These are phyloP conservation scores for Phytopythium aichiense DNA, from an alignment of 352 stramenopile genomes.

Conservation along the genomic window DNA sequence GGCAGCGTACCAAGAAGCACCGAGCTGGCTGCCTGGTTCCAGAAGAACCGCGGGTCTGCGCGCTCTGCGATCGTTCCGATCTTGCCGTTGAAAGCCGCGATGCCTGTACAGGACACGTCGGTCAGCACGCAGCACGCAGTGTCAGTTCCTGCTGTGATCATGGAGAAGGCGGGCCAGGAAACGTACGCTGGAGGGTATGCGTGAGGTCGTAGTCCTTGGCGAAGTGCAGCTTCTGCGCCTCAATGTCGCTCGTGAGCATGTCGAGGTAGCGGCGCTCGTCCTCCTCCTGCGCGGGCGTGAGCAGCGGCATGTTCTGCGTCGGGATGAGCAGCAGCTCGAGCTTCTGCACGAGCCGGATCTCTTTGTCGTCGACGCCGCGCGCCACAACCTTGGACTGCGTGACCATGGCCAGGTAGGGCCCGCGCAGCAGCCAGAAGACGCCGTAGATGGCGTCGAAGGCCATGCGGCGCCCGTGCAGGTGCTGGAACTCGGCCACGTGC, in stretches of 20 bases:
- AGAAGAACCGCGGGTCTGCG: constrained; percentile 91
- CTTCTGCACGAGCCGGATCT: constrained; percentile 53
- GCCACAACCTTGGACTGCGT: constrained; percentile 61
- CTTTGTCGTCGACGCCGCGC: constrained; percentile 39
- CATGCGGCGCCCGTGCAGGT: constrained; percentile 71
- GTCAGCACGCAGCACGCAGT: background rate
- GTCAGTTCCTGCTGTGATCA: background rate
- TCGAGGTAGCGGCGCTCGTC: constrained; percentile 57
- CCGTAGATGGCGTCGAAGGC: constrained; percentile 78
- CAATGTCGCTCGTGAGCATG: constrained; percentile 58
- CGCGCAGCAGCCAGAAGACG: constrained; percentile 64
- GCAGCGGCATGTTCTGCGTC: constrained; percentile 46
- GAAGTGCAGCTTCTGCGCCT: constrained; percentile 68
- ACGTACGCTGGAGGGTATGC: constrained; percentile 69
- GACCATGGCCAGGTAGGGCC: constrained; percentile 67
- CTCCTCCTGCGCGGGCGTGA: constrained; percentile 47
- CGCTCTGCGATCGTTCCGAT: constrained; percentile 52
- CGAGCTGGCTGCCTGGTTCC: constrained; percentile 82
- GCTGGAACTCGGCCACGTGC: constrained; percentile 52
- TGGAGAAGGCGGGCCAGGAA: background rate
- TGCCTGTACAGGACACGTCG: constrained; percentile 22
- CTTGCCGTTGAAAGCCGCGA: constrained; percentile 46
- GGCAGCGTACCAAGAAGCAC: constrained; percentile 44
- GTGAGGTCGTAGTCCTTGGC: constrained; percentile 73
- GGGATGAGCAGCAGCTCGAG: constrained; percentile 67